A percentile compares a stretch with the other conserved stretches of the same genome.
Conservation (phyloP, 495 filamentous ascomycete genomes). For the Aspergillus taichungensis region DNA sequence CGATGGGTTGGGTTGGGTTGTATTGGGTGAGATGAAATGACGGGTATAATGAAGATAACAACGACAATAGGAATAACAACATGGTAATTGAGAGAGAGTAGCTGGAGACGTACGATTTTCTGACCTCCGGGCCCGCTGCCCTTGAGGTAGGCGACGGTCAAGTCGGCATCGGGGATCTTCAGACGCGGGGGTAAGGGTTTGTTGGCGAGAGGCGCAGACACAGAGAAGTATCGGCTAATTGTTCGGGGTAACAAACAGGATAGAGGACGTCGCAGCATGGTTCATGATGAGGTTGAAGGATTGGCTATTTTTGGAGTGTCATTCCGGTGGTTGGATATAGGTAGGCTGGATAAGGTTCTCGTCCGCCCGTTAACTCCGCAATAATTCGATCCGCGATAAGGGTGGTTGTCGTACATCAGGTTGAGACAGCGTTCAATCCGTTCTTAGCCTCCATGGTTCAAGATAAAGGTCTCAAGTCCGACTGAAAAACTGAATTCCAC, state of each 20-base stretch:
- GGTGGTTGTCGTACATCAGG: no score
- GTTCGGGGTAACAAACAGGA: neutral
- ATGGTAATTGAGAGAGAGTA: neutral
- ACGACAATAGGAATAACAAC: no score
- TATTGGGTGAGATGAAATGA: neutral
- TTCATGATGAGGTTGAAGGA: neutral
- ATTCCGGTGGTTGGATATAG: no score
- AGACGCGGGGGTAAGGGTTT: conserved; percentile 68
- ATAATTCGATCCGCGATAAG: no score
- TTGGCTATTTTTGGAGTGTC: no score
- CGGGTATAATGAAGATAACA: no score
- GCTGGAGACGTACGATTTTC: conserved; percentile 56
- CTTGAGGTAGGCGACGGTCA: conserved; percentile 79
- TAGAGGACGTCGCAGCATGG: neutral
- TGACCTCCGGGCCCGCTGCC: conserved; percentile 91
- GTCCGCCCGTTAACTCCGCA: no score
- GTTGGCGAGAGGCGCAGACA: conserved; percentile 14
- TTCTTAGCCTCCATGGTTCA: neutral
- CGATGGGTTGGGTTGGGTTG: neutral
- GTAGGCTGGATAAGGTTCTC: neutral
- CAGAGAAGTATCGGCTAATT: conserved; percentile 16
- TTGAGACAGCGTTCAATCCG: conserved; percentile 2
- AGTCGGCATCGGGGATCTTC: conserved; percentile 64
- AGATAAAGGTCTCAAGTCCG: neutral
- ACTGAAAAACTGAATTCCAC: no score